These are phyloP conservation scores for Mrakia blollopis DNA, from an alignment of 768 basidiomycete genomes.

Conservation along the genomic window DNA sequence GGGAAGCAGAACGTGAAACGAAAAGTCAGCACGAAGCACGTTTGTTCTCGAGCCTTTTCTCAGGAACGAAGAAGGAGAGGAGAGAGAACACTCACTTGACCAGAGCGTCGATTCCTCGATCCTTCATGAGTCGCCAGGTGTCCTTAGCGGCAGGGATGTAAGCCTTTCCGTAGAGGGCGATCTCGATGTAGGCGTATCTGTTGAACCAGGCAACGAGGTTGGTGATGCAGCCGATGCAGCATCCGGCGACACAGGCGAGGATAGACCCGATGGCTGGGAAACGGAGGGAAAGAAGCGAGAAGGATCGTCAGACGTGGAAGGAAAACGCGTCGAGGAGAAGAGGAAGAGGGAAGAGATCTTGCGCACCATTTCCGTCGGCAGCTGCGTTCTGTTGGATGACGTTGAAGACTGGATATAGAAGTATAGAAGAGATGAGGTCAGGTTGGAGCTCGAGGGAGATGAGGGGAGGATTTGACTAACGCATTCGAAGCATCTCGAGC, in stretches of 20 bases:
- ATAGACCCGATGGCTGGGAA: constrained; percentile 62
- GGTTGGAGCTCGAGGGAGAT: background rate
- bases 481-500: constrained; percentile 61
- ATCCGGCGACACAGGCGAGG: constrained; percentile 71
- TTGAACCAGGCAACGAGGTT: constrained; percentile 73
- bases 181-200: constrained; percentile 62
- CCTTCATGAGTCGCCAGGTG: constrained; percentile 71
- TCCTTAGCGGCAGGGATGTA: constrained; percentile 77
- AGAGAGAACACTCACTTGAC: no score
- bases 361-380: constrained; percentile 62
- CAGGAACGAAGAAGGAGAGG: no score
- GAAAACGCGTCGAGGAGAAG: background rate
- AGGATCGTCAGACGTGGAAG: background rate
- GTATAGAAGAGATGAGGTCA: background rate
- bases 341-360: no score
- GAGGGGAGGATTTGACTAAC: background rate
- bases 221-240: constrained; percentile 69
- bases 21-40: no score
- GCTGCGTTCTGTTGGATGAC: constrained; percentile 50
- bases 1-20: no score
- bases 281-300: background rate
- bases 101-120: constrained; percentile 55
- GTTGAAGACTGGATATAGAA: constrained; percentile 47
- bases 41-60: no score
- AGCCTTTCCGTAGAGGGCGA: constrained; percentile 78